Evolutionary conservation across 2,329 filamentous ascomycete species (phyloP).

Genomic region (Paradendryphiella salina): DNA sequence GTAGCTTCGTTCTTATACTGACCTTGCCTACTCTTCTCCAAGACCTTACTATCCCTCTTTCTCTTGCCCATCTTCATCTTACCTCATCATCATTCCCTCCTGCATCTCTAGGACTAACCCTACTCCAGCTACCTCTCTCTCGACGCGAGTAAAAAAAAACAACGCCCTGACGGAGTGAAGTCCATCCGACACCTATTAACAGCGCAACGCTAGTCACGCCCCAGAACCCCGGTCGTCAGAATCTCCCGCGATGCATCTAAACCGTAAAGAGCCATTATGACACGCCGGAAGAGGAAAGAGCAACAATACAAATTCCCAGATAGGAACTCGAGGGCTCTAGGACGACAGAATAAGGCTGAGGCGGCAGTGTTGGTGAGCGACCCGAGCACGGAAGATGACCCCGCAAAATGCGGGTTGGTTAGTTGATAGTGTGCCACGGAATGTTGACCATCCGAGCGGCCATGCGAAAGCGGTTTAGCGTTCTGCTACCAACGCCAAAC

Average conservation of each 20-base stretch:
- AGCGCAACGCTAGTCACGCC: background rate
- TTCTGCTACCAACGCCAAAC: background rate
- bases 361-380: background rate
- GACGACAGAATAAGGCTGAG: background rate
- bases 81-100: too few species aligned
- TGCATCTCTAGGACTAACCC: too few species aligned
- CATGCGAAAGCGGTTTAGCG: constrained; percentile 6
- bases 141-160: background rate
- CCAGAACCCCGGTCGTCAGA: background rate
- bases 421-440: constrained; percentile 6
- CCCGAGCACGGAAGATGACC: background rate
- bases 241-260: background rate
- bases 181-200: background rate
- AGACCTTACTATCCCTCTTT: too few species aligned
- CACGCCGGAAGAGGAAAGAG: background rate
- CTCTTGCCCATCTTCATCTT: too few species aligned
- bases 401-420: constrained; percentile 3
- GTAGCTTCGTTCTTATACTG: too few species aligned
- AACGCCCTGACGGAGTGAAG: background rate
- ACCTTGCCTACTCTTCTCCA: too few species aligned
- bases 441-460: constrained; percentile 4
- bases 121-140: too few species aligned
- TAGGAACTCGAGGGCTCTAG: background rate
- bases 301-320: background rate
- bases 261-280: background rate